Base-by-base conservation (phyloP, 169 alveolate genomes). In the Cryptosporidium baileyi region DNA sequence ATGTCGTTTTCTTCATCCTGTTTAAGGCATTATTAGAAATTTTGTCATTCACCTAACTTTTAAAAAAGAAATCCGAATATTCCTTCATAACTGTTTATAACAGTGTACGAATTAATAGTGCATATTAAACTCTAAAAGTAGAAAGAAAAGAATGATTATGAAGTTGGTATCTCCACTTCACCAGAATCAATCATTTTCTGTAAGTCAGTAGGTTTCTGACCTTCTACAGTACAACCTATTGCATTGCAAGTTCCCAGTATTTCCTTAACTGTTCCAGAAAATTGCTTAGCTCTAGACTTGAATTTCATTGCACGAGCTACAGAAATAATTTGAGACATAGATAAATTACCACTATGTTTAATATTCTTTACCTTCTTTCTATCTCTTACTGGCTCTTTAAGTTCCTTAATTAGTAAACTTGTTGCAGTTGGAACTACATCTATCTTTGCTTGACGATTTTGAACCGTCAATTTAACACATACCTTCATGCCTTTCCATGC, bases 161-260 rank as follows among this genome's bases (percentile, higher is more conserved):
- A 60, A 38, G 91, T 91, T 38, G 96, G 96, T 61, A 93, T 91
- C 38, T 95, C 96, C 28, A 91, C 82, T 62, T 94, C 97, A 24
- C 97, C 98, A 38, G 89, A 88, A 67, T 96, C 97, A 36, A 96
- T 90, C 88, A 89, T 92, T 80, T 89, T 90, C 44, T 95, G 97
- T 57, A 96, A 85, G 28, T 91, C 96, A 52, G 93, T 94, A 43
- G 99, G 99, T 74, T 93, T 91, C 93, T 95, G 95, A 61, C 97
- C 97, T 88, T 97, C 99, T 41, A 97, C 97, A 57, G 98, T 95
- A 93, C 99, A 95, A 45, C 99, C 99, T 28, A 97, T 95, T 24
- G 99, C 96, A 89, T 90, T 90, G 91, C 98, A 93, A n/a, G 99
- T 97, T 52, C 99, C 99, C 47, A 97, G 91, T 67, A 97, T 90